Evolutionary conservation across 2,329 filamentous ascomycete species (phyloP).

Genomic region (Sporothrix brunneoviolacea): DNA sequence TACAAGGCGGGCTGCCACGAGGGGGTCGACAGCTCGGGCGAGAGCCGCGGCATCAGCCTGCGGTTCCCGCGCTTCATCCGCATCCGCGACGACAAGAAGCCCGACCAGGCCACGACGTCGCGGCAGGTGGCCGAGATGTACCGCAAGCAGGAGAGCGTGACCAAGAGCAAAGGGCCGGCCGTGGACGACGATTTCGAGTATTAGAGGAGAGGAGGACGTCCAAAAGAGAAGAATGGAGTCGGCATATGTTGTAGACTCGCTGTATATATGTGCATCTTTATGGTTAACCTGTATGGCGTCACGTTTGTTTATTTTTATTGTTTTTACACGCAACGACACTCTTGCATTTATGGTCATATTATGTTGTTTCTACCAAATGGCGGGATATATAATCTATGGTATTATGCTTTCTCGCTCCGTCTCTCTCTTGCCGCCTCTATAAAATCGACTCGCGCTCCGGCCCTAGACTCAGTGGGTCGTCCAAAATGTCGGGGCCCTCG

Average conservation of each 20-base stretch:
- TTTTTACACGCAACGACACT: not conserved
- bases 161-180: constrained; percentile 75
- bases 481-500: constrained; percentile 24
- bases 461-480: constrained; percentile 25
- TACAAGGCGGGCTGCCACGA: constrained; percentile 89
- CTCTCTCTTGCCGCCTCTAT: not conserved
- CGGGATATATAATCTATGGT: not conserved
- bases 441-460: constrained; percentile 11
- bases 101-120: constrained; percentile 78
- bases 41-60: constrained; percentile 70
- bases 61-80: constrained; percentile 92
- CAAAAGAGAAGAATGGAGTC: too few species aligned
- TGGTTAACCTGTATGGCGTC: not conserved
- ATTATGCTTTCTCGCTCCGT: not conserved
- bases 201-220: constrained; percentile 34
- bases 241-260: not conserved
- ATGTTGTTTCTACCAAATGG: not conserved
- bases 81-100: constrained; percentile 89
- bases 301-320: not conserved
- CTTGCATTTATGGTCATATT: not conserved
- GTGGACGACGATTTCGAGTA: constrained; percentile 99
- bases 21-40: constrained; percentile 58
- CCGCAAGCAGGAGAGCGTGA: constrained; percentile 82
- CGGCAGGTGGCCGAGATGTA: constrained; percentile 96
- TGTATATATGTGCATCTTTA: too few species aligned